A percentile compares a stretch with the other conserved stretches of the same genome.
Conservation (phyloP, 2,329 filamentous ascomycete species). For the Leptographium lundbergii region DNA sequence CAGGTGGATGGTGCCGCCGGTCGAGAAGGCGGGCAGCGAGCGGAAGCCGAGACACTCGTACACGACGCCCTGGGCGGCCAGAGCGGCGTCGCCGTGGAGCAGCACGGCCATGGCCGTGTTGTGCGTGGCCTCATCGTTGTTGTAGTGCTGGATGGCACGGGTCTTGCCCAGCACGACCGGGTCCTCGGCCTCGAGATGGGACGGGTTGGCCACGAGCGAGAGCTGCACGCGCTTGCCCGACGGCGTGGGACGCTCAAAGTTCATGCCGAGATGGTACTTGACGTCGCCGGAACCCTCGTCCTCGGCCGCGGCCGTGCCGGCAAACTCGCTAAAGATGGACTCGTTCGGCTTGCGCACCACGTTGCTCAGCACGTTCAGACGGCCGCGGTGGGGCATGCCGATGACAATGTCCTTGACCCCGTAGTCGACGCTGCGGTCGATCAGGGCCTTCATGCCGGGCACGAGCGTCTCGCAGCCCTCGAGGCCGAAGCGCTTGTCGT, state of each 20-base stretch:
- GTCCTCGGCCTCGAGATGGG: slow-evolving; percentile 95
- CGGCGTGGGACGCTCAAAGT: slow-evolving; percentile 96
- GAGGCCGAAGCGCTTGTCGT: slow-evolving; percentile 97
- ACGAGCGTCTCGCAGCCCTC: slow-evolving; percentile 96
- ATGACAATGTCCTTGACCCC: slow-evolving; percentile 99
- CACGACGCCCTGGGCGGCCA: slow-evolving; percentile 91
- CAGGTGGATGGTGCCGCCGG: slow-evolving; percentile 91
- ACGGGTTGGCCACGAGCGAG: slow-evolving; percentile 95
- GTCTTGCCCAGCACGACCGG: slow-evolving; percentile 97
- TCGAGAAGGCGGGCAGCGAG: slow-evolving; percentile 89
- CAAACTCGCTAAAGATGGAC: slow-evolving; percentile 98
- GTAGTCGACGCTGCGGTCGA: slow-evolving; percentile 95
- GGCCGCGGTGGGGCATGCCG: slow-evolving; percentile 97
- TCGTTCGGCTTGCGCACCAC: slow-evolving; percentile 98
- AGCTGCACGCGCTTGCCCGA: slow-evolving; percentile 99
- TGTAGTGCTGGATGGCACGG: slow-evolving; percentile 96
- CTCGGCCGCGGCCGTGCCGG: slow-evolving; percentile 71
- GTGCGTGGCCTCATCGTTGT: slow-evolving; percentile 86
- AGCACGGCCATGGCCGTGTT: slow-evolving; percentile 88
- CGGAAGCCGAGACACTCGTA: slow-evolving; percentile 99
- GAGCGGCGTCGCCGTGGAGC: slow-evolving; percentile 92
- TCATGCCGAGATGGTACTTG: slow-evolving; percentile 99
- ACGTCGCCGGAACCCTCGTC: slow-evolving; percentile 98
- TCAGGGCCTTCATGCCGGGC: slow-evolving; percentile 97
- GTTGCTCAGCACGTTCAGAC: slow-evolving; percentile 95